Percentiles rank a stretch among this genome's conserved stretches.
Evolutionary conservation across 495 filamentous ascomycete species (phyloP).

Genomic region (Annulohypoxylon stygium): DNA sequence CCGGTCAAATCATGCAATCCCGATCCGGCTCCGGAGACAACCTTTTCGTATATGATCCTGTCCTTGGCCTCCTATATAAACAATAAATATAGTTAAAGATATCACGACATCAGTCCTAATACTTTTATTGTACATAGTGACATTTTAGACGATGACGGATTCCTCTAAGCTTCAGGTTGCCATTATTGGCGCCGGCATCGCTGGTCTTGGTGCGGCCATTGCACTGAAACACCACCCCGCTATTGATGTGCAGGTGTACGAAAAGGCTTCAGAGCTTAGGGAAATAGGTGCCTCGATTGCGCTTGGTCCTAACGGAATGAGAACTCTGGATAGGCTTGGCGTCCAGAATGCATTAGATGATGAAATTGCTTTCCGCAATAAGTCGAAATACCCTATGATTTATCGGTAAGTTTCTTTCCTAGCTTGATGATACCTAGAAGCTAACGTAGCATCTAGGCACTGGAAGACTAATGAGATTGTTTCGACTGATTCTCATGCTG

Average conservation of each 20-base stretch:
- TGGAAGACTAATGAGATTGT: conserved; percentile 61
- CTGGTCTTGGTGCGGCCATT: conserved; percentile 62
- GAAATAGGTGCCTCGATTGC: conserved; percentile 66
- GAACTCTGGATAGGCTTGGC: conserved; percentile 62
- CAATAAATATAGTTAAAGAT: neutral
- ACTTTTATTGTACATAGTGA: neutral
- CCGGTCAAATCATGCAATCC: conserved; percentile 23
- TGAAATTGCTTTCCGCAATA: conserved; percentile 57
- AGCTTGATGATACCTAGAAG: conserved; percentile 25
- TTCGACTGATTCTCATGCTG: conserved; percentile 54
- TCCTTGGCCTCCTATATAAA: neutral
- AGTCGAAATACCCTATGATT: conserved; percentile 50
- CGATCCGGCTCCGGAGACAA: conserved; percentile 31
- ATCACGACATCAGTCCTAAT: neutral
- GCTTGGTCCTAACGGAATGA: conserved; percentile 65
- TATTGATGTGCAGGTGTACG: conserved; percentile 61
- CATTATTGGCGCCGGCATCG: conserved; percentile 64
- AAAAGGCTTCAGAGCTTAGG: conserved; percentile 58
- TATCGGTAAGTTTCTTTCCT: conserved; percentile 43
- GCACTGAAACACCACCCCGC: conserved; percentile 55
- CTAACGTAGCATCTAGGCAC: conserved; percentile 47
- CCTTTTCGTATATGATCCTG: conserved; percentile 10
- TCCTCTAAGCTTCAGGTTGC: conserved; percentile 52
- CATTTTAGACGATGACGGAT: conserved; percentile 22
- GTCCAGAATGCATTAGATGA: conserved; percentile 57